Conservation (phyloP, 164 flowering plant species). For the Berberis thunbergii region DNA sequence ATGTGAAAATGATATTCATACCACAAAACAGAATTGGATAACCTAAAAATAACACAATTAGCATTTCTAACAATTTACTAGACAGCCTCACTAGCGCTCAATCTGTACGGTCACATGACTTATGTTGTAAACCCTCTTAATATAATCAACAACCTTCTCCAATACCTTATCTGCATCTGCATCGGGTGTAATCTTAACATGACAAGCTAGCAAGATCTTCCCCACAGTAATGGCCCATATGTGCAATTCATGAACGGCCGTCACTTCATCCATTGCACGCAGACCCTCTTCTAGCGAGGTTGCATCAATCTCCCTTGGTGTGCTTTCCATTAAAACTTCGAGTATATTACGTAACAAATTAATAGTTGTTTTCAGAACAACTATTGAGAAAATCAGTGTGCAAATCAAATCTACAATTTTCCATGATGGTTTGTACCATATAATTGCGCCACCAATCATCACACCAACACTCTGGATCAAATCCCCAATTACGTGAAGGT, state of each 20-base stretch:
- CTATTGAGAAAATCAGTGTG: conserved; percentile 66
- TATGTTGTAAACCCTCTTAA: conserved; percentile 66
- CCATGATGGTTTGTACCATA: conserved; percentile 83
- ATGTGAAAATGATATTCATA: too few relatives aligned
- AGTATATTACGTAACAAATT: conserved; percentile 65
- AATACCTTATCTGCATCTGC: conserved; percentile 74
- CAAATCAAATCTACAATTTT: conserved; percentile 72
- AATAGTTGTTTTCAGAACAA: conserved; percentile 69
- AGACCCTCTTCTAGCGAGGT: conserved; percentile 68
- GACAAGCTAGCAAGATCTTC: conserved; percentile 72
- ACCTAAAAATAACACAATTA: too few relatives aligned
- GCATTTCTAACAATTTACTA: too few relatives aligned
- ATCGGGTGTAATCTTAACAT: conserved; percentile 59
- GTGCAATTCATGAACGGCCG: conserved; percentile 79
- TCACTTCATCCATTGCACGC: conserved; percentile 76
- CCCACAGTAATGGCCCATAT: conserved; percentile 95
- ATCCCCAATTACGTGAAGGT: conserved; percentile 87
- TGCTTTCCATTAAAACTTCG: conserved; percentile 91
- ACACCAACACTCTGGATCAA: conserved; percentile 85
- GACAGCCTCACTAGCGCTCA: too few relatives aligned
- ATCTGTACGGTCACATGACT: conserved; percentile 79
- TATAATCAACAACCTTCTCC: conserved; percentile 61
- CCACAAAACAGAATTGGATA: too few relatives aligned
- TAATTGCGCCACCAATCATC: conserved; percentile 77
- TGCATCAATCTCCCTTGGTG: conserved; percentile 87